These are phyloP conservation scores for Boletus rex-veris DNA, from an alignment of 768 basidiomycete species.

Conservation along the genomic window DNA sequence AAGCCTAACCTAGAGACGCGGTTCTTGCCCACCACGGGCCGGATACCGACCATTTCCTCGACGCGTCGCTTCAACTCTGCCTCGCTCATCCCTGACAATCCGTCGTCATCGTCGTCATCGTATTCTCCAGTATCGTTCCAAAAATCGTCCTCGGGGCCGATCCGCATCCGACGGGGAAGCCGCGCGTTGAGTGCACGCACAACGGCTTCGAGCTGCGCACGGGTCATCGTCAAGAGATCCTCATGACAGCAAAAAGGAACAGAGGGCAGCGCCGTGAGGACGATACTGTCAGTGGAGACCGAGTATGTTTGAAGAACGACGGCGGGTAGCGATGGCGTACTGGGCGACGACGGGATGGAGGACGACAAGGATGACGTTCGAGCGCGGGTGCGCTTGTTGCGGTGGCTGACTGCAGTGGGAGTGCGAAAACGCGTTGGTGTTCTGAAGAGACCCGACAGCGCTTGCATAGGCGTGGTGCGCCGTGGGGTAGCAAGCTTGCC, in stretches of 20 bases:
- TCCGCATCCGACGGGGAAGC: conserved; percentile 50
- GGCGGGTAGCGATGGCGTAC: conserved; percentile 26
- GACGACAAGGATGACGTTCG: conserved; percentile 6
- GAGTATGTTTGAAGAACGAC: conserved; percentile 62
- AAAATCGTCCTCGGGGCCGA: conserved; percentile 39
- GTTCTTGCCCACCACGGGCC: conserved; percentile 29
- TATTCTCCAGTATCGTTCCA: conserved; percentile 1
- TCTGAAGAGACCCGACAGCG: conserved; percentile 20
- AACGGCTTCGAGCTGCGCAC: conserved; percentile 48
- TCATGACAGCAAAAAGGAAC: conserved; percentile 74
- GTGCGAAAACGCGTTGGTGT: conserved; percentile 24
- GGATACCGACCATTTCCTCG: conserved; percentile 60
- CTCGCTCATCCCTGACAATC: conserved; percentile 31
- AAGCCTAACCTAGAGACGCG: conserved; percentile 27
- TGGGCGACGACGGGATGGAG: conserved; percentile 9
- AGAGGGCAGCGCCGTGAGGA: conserved; percentile 57
- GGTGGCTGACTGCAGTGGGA: conserved; percentile 14
- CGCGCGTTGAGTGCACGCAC: conserved; percentile 53
- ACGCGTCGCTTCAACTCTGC: conserved; percentile 50
- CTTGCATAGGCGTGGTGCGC: conserved; percentile 10
- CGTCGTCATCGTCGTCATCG: conserved; percentile 4
- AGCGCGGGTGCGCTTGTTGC: conserved; percentile 19
- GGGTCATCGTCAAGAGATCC: conserved; percentile 64
- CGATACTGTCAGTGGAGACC: conserved; percentile 45
- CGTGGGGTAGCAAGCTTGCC: conserved; percentile 7